A percentile compares a stretch with the other conserved stretches of the same genome.
phyloP scores from a whole-genome alignment of 1,139 yeast genomes.

The Kluyveromyces sp. region DNA sequence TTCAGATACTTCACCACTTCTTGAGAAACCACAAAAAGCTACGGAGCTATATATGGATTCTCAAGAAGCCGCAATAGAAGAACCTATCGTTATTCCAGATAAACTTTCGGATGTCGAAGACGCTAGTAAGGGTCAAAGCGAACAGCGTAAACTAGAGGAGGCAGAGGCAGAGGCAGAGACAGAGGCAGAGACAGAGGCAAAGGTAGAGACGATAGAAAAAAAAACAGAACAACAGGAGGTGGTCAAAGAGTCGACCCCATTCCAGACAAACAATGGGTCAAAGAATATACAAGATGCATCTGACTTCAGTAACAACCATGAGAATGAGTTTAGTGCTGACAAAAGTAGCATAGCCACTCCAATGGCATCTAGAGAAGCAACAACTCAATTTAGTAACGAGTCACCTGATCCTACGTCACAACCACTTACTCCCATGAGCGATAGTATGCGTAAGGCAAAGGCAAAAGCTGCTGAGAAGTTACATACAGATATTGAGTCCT shows the following conservation, averaged over 20 bases:
- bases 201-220: too few relatives aligned
- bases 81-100: too few relatives aligned
- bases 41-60: background rate
- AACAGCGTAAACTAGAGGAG: too few relatives aligned
- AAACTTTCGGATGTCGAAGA: too few relatives aligned
- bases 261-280: too few relatives aligned
- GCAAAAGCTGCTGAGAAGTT: constrained; percentile 57
- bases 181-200: too few relatives aligned
- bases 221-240: too few relatives aligned
- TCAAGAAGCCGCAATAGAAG: too few relatives aligned
- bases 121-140: too few relatives aligned
- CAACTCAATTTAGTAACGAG: background rate
- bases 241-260: too few relatives aligned
- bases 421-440: constrained; percentile 9
- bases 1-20: background rate
- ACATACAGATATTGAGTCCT: constrained; percentile 61
- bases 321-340: background rate
- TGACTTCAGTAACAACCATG: background rate
- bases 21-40: background rate
- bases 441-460: constrained; percentile 45
- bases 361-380: background rate
- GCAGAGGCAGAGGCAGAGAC: too few relatives aligned
- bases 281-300: too few relatives aligned
- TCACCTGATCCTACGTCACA: background rate
- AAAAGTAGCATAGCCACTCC: background rate